phyloP scores from a whole-genome alignment of 257 asterid species.

The Solanum pimpinellifolium region DNA sequence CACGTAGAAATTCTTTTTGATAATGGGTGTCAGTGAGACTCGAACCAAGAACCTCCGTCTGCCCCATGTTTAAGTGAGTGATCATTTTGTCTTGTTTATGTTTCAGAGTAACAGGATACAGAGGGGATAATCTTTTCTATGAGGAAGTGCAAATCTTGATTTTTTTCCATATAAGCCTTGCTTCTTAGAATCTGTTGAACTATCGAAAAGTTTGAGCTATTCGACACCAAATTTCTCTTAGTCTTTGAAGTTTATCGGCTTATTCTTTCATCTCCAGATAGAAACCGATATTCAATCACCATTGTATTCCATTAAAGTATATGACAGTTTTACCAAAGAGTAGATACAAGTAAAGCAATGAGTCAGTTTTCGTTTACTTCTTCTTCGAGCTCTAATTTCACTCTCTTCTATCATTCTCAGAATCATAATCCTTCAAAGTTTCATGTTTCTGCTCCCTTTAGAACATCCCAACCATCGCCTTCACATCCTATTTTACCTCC shows the following conservation, averaged over 20 bases:
- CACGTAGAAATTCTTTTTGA: not conserved
- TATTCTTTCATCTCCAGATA: not conserved
- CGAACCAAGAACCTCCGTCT: not conserved
- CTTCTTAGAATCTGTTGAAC: not conserved
- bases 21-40: not conserved
- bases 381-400: conserved; percentile 49
- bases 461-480: conserved; percentile 18
- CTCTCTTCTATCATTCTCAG: conserved; percentile 40
- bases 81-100: not conserved
- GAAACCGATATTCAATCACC: not conserved
- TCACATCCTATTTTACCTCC: conserved; percentile 21
- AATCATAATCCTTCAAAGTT: conserved; percentile 30
- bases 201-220: not conserved
- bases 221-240: not conserved
- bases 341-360: conserved; percentile 18
- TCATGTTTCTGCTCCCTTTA: conserved; percentile 26
- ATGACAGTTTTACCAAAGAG: not conserved
- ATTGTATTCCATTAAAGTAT: not conserved
- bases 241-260: not conserved
- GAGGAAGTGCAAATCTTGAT: not conserved
- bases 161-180: not conserved
- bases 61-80: not conserved
- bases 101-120: not conserved
- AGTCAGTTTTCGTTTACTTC: conserved; percentile 42
- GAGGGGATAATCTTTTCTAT: not conserved